Evolutionary conservation across 2,329 filamentous ascomycete genomes (phyloP).

Genomic region (Elsinoe necatrix): DNA sequence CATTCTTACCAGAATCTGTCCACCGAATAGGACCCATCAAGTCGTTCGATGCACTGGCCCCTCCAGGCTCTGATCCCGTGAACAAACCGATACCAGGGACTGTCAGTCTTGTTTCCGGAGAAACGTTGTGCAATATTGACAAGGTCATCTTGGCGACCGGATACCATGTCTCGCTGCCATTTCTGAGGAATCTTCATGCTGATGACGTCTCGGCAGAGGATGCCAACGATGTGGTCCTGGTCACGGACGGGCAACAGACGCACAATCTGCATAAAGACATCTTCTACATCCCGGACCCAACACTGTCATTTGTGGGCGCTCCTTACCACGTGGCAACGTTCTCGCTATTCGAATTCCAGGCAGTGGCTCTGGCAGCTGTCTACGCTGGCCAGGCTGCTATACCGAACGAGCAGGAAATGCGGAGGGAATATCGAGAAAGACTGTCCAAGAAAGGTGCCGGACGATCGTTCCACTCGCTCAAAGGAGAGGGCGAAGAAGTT

Average conservation of each 20-base stretch:
- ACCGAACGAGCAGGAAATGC: slow-evolving; percentile 38
- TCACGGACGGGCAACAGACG: slow-evolving; percentile 55
- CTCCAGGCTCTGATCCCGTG: slow-evolving; percentile 16
- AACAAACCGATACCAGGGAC: slow-evolving; percentile 40
- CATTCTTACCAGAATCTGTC: slow-evolving; percentile 46
- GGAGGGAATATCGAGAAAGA: slow-evolving; percentile 33
- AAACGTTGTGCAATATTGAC: slow-evolving; percentile 48
- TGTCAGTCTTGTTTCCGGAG: slow-evolving; percentile 47
- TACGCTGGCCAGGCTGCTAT: slow-evolving; percentile 44
- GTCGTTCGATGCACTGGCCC: slow-evolving; percentile 33
- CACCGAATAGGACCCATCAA: slow-evolving; percentile 46
- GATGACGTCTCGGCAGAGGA: slow-evolving; percentile 37
- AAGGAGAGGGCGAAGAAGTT: slow-evolving; percentile 28
- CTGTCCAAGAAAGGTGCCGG: slow-evolving; percentile 34
- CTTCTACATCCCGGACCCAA: slow-evolving; percentile 61
- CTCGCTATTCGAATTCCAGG: slow-evolving; percentile 62
- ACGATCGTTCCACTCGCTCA: slow-evolving; percentile 39
- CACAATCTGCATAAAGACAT: slow-evolving; percentile 65
- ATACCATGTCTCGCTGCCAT: slow-evolving; percentile 60
- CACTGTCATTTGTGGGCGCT: slow-evolving; percentile 48
- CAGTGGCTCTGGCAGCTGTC: slow-evolving; percentile 51
- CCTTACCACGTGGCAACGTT: slow-evolving; percentile 61
- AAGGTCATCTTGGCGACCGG: slow-evolving; percentile 58
- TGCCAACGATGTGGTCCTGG: slow-evolving; percentile 47
- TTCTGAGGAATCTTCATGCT: slow-evolving; percentile 46